Evolutionary conservation across 441 rosid genomes (phyloP), one percentile per base, ranked within the genome.

Genomic region (Brassica hybrid): DNA sequence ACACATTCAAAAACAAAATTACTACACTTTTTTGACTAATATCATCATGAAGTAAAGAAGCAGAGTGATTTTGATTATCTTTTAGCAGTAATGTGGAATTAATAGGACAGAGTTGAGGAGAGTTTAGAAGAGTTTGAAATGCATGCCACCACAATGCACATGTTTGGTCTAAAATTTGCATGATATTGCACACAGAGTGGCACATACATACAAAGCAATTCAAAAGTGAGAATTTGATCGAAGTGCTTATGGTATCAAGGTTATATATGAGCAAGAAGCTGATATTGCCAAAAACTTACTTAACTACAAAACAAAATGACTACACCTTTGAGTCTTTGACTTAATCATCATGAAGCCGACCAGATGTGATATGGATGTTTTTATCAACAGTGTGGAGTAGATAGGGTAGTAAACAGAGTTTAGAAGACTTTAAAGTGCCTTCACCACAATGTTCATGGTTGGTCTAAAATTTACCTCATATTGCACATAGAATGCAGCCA

Each of bases 391-490:
- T 54, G 65, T 17, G 83, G 75, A 66, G 85, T 77, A 18, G 76
- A 74, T 6, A 81, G 64, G 19, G 81, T 66, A 56, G 65, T 77
- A 13, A 77, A 52, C 79, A 52, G 68, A 59, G 77, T 80, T 80
- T 62, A 73, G 38, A 63, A 86, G 85, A 43, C 86, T 74, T 74
- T 80, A 82, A 71, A 84, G 80, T 60, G 86, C 84, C 67, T 81
- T 84, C 62, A 83, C 84, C 19, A 86, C 82, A 3, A 81, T 81
- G 72, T 82, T 81, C 77, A 86, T 84, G 65, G 73, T 81, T 5
- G 89, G 85, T 17, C 81, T 76, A 60, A 86, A 84, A 75, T 81
- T 83, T n/a, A 85, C 84, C 82, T 86, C 87, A 30, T 73, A 76
- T 48, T 83, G 86, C 73, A 83, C 67, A 17, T 85, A 83, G 16